Evolutionary conservation across 1,284 basidiomycete species (phyloP).

Genomic region (Coriolopsis trogii): DNA sequence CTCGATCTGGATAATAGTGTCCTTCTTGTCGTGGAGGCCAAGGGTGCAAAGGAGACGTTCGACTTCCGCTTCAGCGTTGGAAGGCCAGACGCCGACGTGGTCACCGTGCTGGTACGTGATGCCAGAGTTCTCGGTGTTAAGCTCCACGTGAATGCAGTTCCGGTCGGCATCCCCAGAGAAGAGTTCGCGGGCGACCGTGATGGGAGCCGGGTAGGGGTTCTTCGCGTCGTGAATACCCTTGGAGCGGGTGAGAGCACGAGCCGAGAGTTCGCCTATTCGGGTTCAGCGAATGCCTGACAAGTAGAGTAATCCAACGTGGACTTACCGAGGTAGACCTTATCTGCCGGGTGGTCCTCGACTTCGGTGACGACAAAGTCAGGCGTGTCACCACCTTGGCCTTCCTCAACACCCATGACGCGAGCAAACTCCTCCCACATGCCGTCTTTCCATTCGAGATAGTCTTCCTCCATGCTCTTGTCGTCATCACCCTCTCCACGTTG

Average conservation of each 20-base stretch:
- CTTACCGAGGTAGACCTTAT: constrained; percentile 91
- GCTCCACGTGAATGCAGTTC: constrained; percentile 95
- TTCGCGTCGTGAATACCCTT: constrained; percentile 96
- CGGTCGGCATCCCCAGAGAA: constrained; percentile 79
- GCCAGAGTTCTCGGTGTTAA: constrained; percentile 93
- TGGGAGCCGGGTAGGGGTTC: constrained; percentile 93
- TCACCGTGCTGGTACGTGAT: constrained; percentile 99
- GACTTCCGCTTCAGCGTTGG: constrained; percentile 92
- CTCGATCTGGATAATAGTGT: constrained; percentile 88
- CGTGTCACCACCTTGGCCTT: constrained; percentile 94
- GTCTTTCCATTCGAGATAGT: constrained; percentile 99
- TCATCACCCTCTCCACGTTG: constrained; percentile 96
- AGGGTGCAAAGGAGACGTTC: constrained; percentile 87
- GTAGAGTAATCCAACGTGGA: constrained; percentile 1
- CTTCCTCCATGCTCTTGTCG: constrained; percentile 99
- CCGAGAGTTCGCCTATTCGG: constrained; percentile 78
- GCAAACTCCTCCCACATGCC: constrained; percentile 93
- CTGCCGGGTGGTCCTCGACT: constrained; percentile 68
- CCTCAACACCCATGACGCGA: constrained; percentile 83
- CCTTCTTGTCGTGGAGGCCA: constrained; percentile 79
- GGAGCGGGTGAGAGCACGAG: constrained; percentile 87
- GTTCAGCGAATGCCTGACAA: neutral
- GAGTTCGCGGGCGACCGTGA: constrained; percentile 80
- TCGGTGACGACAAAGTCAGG: constrained; percentile 94
- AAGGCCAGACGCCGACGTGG: constrained; percentile 97